Conservation (phyloP, 345 rosid species). For the Pistacia integerrima region DNA sequence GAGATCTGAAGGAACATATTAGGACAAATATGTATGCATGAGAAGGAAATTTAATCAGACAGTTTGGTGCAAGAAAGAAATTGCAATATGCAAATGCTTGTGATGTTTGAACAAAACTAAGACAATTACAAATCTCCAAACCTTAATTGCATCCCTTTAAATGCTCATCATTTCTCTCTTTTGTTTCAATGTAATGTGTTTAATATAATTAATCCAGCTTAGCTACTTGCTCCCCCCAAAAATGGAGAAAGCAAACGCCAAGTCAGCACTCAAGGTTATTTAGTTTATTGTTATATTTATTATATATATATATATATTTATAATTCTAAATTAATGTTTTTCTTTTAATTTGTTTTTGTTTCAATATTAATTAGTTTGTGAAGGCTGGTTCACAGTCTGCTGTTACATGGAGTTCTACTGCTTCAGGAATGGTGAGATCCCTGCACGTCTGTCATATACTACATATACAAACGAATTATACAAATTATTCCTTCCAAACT, state of each 20-base stretch:
- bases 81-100: conserved; percentile 26
- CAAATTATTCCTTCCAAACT: too few relatives aligned
- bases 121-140: conserved; percentile 82
- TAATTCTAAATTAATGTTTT: neutral
- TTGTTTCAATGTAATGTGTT: neutral
- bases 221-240: neutral
- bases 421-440: conserved; percentile 60
- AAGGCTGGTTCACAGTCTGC: conserved; percentile 49
- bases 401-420: conserved; percentile 43
- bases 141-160: conserved; percentile 48
- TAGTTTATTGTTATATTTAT: neutral
- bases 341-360: neutral
- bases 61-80: conserved; percentile 64
- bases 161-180: conserved; percentile 33
- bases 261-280: conserved; percentile 65
- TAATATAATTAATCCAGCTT: too few relatives aligned
- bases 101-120: conserved; percentile 67
- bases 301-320: neutral
- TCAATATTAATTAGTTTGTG: conserved; percentile 34
- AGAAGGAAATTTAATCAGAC: conserved; percentile 79
- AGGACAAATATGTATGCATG: conserved; percentile 41
- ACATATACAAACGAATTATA: too few relatives aligned
- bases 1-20: conserved; percentile 45
- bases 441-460: neutral
- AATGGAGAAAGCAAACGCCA: conserved; percentile 71